Evolutionary conservation across 352 stramenopile species (phyloP).

Genomic region (Globisporangium recalcitrans): DNA sequence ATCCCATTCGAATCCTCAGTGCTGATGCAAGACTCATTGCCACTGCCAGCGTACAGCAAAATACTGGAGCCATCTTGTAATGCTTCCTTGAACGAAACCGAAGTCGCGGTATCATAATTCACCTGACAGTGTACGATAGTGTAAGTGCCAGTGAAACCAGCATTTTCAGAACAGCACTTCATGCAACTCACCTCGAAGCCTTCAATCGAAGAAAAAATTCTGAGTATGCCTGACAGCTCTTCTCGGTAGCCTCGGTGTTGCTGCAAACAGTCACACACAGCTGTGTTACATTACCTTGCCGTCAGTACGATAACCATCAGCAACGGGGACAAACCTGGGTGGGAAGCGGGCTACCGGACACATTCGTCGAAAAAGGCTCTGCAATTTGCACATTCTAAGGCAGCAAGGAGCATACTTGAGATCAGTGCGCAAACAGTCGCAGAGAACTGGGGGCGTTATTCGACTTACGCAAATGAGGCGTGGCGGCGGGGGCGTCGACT

Average conservation of each 20-base stretch:
- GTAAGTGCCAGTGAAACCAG: not conserved
- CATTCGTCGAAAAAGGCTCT: constrained; percentile 20
- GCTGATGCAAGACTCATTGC: constrained; percentile 27
- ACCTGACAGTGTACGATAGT: constrained; percentile 16
- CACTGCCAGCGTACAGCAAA: constrained; percentile 39
- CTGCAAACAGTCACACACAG: constrained; percentile 2
- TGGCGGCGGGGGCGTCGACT: not conserved
- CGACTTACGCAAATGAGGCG: constrained; percentile 2
- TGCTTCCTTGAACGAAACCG: constrained; percentile 24
- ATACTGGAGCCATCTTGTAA: constrained; percentile 28
- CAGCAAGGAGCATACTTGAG: too few relatives aligned
- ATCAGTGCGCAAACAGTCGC: too few relatives aligned
- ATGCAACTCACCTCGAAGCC: constrained; percentile 30
- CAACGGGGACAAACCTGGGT: constrained; percentile 2
- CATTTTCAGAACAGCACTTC: not conserved
- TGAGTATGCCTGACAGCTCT: constrained; percentile 46
- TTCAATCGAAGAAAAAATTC: constrained; percentile 32
- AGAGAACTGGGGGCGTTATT: too few relatives aligned
- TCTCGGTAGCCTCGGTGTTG: constrained; percentile 32
- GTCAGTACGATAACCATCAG: not conserved
- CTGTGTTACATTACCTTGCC: not conserved
- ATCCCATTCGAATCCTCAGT: constrained; percentile 33
- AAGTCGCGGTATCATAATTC: constrained; percentile 30
- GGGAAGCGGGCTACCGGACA: not conserved
- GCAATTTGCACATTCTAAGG: constrained; percentile 32